Evolutionary conservation across 1,284 basidiomycete genomes (phyloP), one percentile per base, ranked within the genome.

Genomic region (Ustilago curta): DNA sequence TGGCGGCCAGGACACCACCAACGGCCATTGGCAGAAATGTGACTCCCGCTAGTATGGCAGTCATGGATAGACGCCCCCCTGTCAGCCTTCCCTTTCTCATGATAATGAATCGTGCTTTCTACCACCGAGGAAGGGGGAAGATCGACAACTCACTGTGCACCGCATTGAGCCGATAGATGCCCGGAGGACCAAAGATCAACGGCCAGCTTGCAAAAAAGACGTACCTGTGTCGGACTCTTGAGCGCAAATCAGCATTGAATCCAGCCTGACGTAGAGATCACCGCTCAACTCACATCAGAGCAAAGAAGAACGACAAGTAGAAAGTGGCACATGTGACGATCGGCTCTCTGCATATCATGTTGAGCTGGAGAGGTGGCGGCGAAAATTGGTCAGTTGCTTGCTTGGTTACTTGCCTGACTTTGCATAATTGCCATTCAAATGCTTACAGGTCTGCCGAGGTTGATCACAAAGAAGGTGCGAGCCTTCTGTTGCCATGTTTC

Each of bases 121-220:
- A 14, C 16, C 12, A 37, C 11, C 29, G 23, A 11, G 2, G 39
- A 35, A 23, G 14, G 16, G 19, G 48, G 12, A 37, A 12, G 14
- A n/a, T 37, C 35, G 35, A 37, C 48, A 16, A 51, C 70, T 69
- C 50, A 74, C 71, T 74, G 39, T 56, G 52, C 6, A 74, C 53
- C 8, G 55, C 8, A 11, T 61, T 45, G 43, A 74, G 59, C 43
- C 43, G 42, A 42, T 74, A 74, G 44, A 74, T 70, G 21, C 71
- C 71, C 8, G 59, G 62, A 12, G 62, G 61, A 7, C 71, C 66
- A 39, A 74, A 74, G 54, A 74, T 74, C 29, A 69, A 31, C 3
- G 71, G 71, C 71, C 71, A 74, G 44, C 59, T 64, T 19, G 61
- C 66, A 19, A 74, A 74, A 49, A 69, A 74, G 43, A 74, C 43